Conservation (phyloP, 257 asterid species). For the Forsythia suspensa region DNA sequence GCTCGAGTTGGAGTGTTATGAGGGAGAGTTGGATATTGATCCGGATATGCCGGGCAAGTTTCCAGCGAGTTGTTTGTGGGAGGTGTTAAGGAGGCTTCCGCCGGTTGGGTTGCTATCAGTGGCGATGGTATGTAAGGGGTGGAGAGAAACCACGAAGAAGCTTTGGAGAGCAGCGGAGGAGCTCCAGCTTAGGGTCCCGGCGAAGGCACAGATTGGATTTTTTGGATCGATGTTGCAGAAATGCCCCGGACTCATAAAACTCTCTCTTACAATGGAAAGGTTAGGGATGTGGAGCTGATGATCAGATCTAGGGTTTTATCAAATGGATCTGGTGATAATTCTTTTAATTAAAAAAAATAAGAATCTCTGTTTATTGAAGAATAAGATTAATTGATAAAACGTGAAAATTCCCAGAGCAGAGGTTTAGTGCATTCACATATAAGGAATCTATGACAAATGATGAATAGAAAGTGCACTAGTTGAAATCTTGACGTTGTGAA, state of each 20-base stretch:
- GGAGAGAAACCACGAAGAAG: constrained; percentile 73
- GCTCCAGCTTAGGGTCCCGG: constrained; percentile 80
- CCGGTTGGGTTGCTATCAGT: constrained; percentile 68
- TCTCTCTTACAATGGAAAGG: constrained; percentile 86
- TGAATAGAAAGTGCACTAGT: not conserved
- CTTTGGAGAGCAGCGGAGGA: constrained; percentile 91
- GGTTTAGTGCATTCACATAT: not conserved
- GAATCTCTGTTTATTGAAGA: constrained; percentile 7
- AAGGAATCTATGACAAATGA: not conserved
- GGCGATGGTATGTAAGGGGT: constrained; percentile 81
- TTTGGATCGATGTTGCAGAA: constrained; percentile 91
- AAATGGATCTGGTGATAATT: constrained; percentile 17
- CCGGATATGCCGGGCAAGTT: constrained; percentile 47
- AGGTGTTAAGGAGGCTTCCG: constrained; percentile 80
- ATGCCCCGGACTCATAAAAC: constrained; percentile 67
- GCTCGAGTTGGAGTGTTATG: constrained; percentile 19
- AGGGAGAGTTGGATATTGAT: constrained; percentile 40
- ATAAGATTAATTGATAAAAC: not conserved
- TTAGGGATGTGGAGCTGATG: constrained; percentile 31
- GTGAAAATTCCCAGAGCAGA: not conserved
- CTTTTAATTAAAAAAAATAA: not conserved
- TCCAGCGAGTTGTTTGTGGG: constrained; percentile 73
- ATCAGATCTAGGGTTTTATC: constrained; percentile 37
- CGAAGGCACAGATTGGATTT: constrained; percentile 69
- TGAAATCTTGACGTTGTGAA: not conserved